Evolutionary conservation across 148 eudicot species (phyloP), one percentile per base, ranked within the genome.

Genomic region (Spergularia marina): DNA sequence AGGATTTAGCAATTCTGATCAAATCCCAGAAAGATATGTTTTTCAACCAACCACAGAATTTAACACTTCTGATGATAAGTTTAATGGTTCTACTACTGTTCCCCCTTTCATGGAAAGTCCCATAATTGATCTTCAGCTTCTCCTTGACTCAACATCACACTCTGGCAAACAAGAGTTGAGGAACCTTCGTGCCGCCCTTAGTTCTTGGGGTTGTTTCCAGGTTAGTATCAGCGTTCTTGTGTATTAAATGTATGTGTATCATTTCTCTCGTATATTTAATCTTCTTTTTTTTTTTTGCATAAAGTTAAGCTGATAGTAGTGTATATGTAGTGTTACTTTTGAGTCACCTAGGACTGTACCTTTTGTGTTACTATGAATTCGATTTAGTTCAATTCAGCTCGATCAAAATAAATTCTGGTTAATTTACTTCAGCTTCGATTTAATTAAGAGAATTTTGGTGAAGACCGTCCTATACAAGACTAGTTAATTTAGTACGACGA

Each of bases 181-280:
- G 47, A 85, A 85, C 67, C 85, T 87, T 30, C 80, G 57, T 17
- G 74, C 81, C 15, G 84, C 81, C 58, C 79, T 87, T 44, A 60
- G 65, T 68, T 79, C 78, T 1, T 82, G 82, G 70, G 90, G 88
- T 11, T 87, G 88, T 78, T 79, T 87, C 36, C 90, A 87, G 87
- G 87, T 87, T 47, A n/a, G 52, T 41, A 21, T 8, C 2, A 30
- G 36, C 36, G 9, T 20, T 20, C 1, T 44, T 6, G 10, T 44
- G 10, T 44, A 44, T 44, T 44, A 6, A 44, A 44, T 44, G 49
- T 44, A 44, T 44, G 49, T 44, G 49, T 44, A 44, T 44, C 49
- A 44, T 44, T 5, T 41, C 8, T 44, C 49, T 44, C 3, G 10
- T 4, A 44, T 44, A 44, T 44, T 6, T 41, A 8, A 8, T 41